A percentile compares a stretch with the other conserved stretches of the same genome.
phyloP scores from a whole-genome alignment of 345 rosid genomes.

The Orychophragmus violaceus region DNA sequence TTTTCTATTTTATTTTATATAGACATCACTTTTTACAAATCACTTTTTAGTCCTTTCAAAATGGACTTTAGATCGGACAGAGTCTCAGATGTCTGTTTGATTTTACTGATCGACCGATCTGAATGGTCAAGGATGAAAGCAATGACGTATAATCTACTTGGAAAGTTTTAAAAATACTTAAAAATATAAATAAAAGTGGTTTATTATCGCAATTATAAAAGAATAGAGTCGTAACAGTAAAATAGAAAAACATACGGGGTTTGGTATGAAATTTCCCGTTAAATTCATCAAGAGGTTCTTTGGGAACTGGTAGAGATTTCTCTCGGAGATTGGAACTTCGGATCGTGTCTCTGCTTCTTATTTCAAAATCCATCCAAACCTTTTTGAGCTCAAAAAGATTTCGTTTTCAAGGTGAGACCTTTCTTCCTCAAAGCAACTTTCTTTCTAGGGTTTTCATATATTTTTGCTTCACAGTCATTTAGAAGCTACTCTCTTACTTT shows the following conservation, averaged over 20 bases:
- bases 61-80: background rate
- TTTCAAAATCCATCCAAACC: too few relatives aligned
- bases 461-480: background rate
- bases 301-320: slow-evolving; percentile 19
- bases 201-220: background rate
- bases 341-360: slow-evolving; percentile 31
- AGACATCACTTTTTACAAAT: background rate
- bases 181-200: background rate
- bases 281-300: background rate
- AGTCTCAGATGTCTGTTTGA: background rate
- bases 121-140: background rate
- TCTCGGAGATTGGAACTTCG: slow-evolving; percentile 25
- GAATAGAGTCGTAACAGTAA: background rate
- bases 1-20: background rate
- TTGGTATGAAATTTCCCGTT: background rate
- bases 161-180: background rate
- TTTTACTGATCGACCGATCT: background rate
- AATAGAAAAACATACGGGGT: background rate
- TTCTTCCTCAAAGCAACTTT: background rate
- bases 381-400: background rate
- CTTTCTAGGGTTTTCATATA: slow-evolving; percentile 14
- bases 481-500: slow-evolving; percentile 12
- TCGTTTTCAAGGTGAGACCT: slow-evolving; percentile 12
- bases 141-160: background rate
- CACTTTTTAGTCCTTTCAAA: background rate